Evolutionary conservation across 805 yeast genomes (phyloP).

Genomic region (Cyberlindnera suaveolens): DNA sequence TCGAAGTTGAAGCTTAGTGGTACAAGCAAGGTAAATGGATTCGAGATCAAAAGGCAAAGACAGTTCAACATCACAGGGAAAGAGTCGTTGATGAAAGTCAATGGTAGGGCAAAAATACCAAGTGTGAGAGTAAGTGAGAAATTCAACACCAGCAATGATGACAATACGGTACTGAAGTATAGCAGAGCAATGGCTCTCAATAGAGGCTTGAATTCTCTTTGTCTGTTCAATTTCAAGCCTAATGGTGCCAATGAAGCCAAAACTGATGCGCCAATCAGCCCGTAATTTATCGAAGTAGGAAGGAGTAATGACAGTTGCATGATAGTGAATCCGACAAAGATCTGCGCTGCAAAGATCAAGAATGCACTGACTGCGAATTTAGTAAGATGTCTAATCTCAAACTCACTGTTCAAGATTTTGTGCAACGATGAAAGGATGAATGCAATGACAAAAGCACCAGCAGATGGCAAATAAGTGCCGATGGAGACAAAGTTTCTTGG

Average conservation of each 20-base stretch:
- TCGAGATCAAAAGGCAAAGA: constrained; percentile 36
- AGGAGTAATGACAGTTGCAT: constrained; percentile 14
- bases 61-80: constrained; percentile 19
- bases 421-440: constrained; percentile 66
- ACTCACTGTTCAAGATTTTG: constrained; percentile 38
- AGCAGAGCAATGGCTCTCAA: constrained; percentile 45
- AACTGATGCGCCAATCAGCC: constrained; percentile 13
- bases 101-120: constrained; percentile 69
- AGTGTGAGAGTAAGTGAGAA: constrained; percentile 73
- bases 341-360: constrained; percentile 23
- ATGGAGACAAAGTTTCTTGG: constrained; percentile 84
- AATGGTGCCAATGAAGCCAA: constrained; percentile 18
- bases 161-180: constrained; percentile 59
- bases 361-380: constrained; percentile 1
- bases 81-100: constrained; percentile 44
- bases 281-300: constrained; percentile 9
- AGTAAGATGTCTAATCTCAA: constrained; percentile 8
- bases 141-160: constrained; percentile 73
- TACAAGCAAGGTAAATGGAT: constrained; percentile 41
- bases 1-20: constrained; percentile 25
- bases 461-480: constrained; percentile 88
- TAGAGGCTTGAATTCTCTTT: constrained; percentile 13
- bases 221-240: constrained; percentile 6
- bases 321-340: constrained; percentile 18
- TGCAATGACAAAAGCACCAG: constrained; percentile 61